Evolutionary conservation across 495 filamentous ascomycete species (phyloP).

Genomic region (Hypoxylon subgilvum): DNA sequence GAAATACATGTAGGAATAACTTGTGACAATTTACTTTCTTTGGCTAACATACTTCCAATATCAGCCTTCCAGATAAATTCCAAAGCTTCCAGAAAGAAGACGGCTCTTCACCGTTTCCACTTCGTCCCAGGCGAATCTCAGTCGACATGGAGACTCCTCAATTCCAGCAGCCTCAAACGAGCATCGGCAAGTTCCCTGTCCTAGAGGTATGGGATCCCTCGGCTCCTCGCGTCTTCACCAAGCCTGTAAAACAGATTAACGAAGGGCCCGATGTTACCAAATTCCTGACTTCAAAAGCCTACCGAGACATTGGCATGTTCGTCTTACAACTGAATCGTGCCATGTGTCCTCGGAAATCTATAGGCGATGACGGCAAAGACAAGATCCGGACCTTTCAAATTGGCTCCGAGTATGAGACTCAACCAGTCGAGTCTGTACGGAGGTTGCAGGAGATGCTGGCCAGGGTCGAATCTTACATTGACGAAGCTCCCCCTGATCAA

Average conservation of each 20-base stretch:
- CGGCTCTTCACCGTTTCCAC: not conserved
- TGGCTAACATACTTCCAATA: too few species aligned
- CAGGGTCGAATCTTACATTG: conserved; percentile 68
- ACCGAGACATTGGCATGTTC: conserved; percentile 84
- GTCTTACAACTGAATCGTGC: conserved; percentile 86
- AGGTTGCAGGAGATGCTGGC: conserved; percentile 67
- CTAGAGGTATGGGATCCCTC: conserved; percentile 45
- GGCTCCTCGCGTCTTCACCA: conserved; percentile 52
- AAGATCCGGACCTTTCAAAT: conserved; percentile 58
- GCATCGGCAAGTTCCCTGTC: conserved; percentile 28
- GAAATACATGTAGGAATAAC: too few species aligned
- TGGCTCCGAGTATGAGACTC: conserved; percentile 46
- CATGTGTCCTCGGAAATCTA: conserved; percentile 71
- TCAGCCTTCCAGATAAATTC: too few species aligned
- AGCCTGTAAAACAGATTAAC: conserved; percentile 79
- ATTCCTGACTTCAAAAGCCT: conserved; percentile 80
- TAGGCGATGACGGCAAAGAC: conserved; percentile 36
- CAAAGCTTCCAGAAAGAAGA: too few species aligned
- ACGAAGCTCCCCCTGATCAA: conserved; percentile 79
- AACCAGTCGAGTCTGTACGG: conserved; percentile 59
- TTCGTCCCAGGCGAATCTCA: not conserved
- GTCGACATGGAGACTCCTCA: conserved; percentile 30
- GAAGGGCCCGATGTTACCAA: conserved; percentile 75
- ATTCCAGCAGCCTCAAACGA: conserved; percentile 10
- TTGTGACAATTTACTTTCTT: too few species aligned